These are phyloP conservation scores for Colletotrichum musicola DNA, from an alignment of 2,329 filamentous ascomycete species.

Conservation along the genomic window DNA sequence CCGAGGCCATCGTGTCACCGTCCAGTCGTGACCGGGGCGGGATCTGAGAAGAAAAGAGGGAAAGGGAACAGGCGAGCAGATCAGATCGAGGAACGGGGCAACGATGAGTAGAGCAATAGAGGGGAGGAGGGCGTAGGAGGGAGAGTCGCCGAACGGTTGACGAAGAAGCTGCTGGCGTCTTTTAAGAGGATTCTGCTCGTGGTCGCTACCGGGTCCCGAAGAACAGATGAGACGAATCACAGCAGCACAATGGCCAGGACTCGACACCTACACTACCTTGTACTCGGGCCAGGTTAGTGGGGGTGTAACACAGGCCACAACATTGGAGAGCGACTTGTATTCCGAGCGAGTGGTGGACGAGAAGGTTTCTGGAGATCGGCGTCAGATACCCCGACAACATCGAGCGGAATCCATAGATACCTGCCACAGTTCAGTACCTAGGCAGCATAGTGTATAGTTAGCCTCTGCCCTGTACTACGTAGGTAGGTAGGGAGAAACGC, in stretches of 20 bases:
- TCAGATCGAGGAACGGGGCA: not conserved
- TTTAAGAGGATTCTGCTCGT: too few relatives aligned
- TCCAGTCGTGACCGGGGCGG: not conserved
- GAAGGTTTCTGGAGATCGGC: conserved; percentile 34
- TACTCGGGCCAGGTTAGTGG: too few relatives aligned
- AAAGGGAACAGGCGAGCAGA: not conserved
- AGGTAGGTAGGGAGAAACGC: too few relatives aligned
- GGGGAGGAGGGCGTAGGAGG: too few relatives aligned
- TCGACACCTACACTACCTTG: too few relatives aligned
- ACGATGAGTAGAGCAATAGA: not conserved
- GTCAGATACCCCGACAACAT: conserved; percentile 30
- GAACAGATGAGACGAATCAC: conserved; percentile 21
- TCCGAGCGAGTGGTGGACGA: conserved; percentile 13
- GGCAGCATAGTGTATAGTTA: too few relatives aligned
- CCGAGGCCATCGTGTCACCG: conserved; percentile 57
- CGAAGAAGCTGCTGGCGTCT: not conserved
- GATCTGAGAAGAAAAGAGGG: not conserved
- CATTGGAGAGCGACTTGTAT: too few relatives aligned
- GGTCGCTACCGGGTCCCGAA: too few relatives aligned
- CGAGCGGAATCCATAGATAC: conserved; percentile 14
- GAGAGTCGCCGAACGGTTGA: too few relatives aligned
- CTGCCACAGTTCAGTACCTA: not conserved
- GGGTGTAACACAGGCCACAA: too few relatives aligned
- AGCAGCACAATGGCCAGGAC: too few relatives aligned
- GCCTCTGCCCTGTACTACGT: too few relatives aligned